Evolutionary conservation across 805 yeast species (phyloP), one percentile per base, ranked within the genome.

Genomic region (Komagataella pseudopastoris): DNA sequence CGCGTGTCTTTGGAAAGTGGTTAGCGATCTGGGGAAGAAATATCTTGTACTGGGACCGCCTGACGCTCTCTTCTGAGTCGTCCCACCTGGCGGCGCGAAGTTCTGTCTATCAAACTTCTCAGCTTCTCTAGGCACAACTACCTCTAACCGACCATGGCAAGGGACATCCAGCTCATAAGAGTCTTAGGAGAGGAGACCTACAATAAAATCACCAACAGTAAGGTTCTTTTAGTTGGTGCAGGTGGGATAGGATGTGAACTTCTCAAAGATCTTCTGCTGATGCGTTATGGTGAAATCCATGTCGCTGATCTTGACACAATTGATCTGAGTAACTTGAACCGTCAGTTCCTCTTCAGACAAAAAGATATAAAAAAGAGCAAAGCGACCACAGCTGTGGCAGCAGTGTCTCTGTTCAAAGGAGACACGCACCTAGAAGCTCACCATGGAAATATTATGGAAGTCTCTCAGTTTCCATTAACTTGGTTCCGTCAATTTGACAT

Each of bases 211-310:
- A 59, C 61, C n/a, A 18, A 53, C 8, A 58, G 85, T 6, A 83
- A 78, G 55, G 87, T 89, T 12, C 68, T 90, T 24, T 70, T 90
- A 67, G 95, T 90, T 2, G 98, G 98, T 3, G 96, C 97, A 1
- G 98, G 98, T 30, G 98, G 98, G 6, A 89, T 90, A 56, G 98
- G 98, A 2, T 90, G 96, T 63, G 98, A 90, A 64, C 69, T 90
- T 47, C 70, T 90, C 53, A 90, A 90, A 62, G 85, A 90, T 61
- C 69, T 90, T 49, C 79, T 87, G 4, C 67, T 88, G 55, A 72
- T 86, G 64, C 90, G 93, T 6, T 84, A 83, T 56, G 93, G 93
- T 2, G 95, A 87, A 60, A 83, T 90, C 52, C 95, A 88, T 62
- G 76, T 90, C 30, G 90, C 90, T n/a, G 99, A 93, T 67, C 72